A percentile compares a stretch with the other conserved stretches of the same genome.
These are phyloP conservation scores for Leccinellum albellum DNA, from an alignment of 768 basidiomycete species.

Conservation along the genomic window DNA sequence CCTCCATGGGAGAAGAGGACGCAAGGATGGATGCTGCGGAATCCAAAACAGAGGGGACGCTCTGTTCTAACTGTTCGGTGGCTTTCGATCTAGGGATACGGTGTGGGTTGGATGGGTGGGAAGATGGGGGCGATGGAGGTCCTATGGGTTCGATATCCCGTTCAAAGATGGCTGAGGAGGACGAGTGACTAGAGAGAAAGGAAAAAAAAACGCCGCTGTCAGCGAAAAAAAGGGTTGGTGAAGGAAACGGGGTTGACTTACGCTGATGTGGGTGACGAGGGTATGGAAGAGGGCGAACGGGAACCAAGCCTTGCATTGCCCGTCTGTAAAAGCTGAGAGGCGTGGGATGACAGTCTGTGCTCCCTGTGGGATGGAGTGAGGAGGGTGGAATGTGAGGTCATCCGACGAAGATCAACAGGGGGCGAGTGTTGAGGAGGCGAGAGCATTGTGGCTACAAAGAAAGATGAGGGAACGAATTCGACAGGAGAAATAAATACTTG, in stretches of 20 bases:
- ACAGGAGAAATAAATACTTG: background rate
- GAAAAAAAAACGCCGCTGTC: conserved; percentile 1
- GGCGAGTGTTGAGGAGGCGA: conserved; percentile 26
- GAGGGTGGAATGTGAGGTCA: conserved; percentile 46
- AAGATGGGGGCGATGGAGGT: conserved; percentile 35
- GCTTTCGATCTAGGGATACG: conserved; percentile 67
- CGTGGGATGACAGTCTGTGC: conserved; percentile 39
- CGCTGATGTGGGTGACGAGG: conserved; percentile 78
- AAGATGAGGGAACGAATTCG: background rate
- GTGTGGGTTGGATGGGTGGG: conserved; percentile 58
- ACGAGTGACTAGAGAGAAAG: conserved; percentile 47
- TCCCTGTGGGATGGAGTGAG: conserved; percentile 39
- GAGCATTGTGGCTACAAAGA: conserved; percentile 14
- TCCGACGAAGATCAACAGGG: conserved; percentile 50
- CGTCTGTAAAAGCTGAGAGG: conserved; percentile 48
- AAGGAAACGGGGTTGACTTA: conserved; percentile 35
- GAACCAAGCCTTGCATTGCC: conserved; percentile 49
- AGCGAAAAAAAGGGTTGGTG: conserved; percentile 4
- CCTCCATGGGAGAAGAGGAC: conserved; percentile 40
- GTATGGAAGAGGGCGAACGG: conserved; percentile 69
- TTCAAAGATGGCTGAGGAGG: conserved; percentile 88
- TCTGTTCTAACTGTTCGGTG: conserved; percentile 70
- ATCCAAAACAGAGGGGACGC: conserved; percentile 84
- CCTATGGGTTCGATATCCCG: conserved; percentile 74
- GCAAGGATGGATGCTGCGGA: conserved; percentile 74